A percentile compares a stretch with the other conserved stretches of the same genome.
Evolutionary conservation across 2,329 filamentous ascomycete genomes (phyloP).

Genomic region (Orbilia quercus): DNA sequence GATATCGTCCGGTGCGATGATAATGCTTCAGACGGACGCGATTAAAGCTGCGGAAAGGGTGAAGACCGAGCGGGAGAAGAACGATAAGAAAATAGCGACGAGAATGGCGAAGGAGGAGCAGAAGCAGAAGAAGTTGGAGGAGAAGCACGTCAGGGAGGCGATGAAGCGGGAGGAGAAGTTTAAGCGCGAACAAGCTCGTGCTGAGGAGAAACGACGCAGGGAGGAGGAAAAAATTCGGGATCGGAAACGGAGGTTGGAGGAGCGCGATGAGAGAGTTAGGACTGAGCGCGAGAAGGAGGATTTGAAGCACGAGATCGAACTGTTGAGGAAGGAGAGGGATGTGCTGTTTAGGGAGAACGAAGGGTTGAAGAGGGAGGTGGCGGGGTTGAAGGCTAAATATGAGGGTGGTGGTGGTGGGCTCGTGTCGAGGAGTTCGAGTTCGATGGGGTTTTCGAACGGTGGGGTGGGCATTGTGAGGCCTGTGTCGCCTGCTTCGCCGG

Average conservation of each 20-base stretch:
- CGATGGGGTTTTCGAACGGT: slow-evolving; percentile 26
- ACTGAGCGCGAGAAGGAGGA: slow-evolving; percentile 63
- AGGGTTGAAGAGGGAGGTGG: slow-evolving; percentile 68
- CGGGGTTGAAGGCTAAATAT: slow-evolving; percentile 33
- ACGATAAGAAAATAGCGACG: slow-evolving; percentile 41
- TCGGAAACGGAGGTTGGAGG: slow-evolving; percentile 66
- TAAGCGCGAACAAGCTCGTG: slow-evolving; percentile 72
- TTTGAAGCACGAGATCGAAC: slow-evolving; percentile 69
- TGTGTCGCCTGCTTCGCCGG: slow-evolving; percentile 43
- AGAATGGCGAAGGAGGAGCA: slow-evolving; percentile 70
- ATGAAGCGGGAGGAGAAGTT: slow-evolving; percentile 75
- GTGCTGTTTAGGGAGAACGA: slow-evolving; percentile 69
- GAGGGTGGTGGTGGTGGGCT: slow-evolving; percentile 12
- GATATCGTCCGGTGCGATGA: slow-evolving; percentile 60
- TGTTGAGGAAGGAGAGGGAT: slow-evolving; percentile 67
- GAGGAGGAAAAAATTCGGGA: slow-evolving; percentile 73
- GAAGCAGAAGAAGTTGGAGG: slow-evolving; percentile 72
- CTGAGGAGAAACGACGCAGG: slow-evolving; percentile 72
- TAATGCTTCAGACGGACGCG: slow-evolving; percentile 58
- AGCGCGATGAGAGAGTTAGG: slow-evolving; percentile 65
- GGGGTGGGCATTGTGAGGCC: slow-evolving; percentile 32
- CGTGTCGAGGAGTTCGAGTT: slow-evolving; percentile 38
- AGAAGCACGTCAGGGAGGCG: slow-evolving; percentile 73
- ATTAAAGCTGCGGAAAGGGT: slow-evolving; percentile 11
- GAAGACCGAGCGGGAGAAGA: slow-evolving; percentile 42